A percentile compares a stretch with the other conserved stretches of the same genome.
Conservation (phyloP, 768 basidiomycete species). For the Imleria badia region DNA sequence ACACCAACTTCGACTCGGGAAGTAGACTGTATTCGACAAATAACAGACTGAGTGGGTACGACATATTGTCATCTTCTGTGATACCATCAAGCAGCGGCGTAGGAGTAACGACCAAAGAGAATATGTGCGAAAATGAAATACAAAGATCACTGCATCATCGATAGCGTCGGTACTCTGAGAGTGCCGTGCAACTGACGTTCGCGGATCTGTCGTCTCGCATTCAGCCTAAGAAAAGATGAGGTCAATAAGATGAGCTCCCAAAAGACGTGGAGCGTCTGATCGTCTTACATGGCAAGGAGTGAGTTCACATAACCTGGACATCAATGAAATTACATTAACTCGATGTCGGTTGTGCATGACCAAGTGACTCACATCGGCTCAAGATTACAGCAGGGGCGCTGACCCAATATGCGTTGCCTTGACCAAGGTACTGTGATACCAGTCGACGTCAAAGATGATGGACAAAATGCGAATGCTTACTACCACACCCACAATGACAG, state of each 20-base stretch:
- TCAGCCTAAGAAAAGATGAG: neutral
- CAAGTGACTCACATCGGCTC: slow-evolving; percentile 6
- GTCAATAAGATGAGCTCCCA: neutral
- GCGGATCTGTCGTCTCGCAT: slow-evolving; percentile 7
- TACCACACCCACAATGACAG: slow-evolving; percentile 2
- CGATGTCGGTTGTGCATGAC: neutral
- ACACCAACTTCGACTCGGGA: too few species aligned
- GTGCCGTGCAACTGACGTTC: neutral
- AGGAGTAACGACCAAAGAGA: neutral
- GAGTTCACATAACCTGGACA: slow-evolving; percentile 15
- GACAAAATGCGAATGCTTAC: neutral
- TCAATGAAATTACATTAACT: neutral
- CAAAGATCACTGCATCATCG: neutral
- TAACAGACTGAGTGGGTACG: too few species aligned
- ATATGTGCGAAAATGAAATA: neutral
- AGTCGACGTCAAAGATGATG: neutral
- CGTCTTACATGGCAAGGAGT: slow-evolving; percentile 9
- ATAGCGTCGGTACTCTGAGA: slow-evolving; percentile 4
- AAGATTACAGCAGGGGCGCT: slow-evolving; percentile 4
- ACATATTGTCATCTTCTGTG: too few species aligned
- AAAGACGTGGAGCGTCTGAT: neutral
- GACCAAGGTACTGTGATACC: slow-evolving; percentile 3
- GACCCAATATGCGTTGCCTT: slow-evolving; percentile 10
- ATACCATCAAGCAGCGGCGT: neutral
- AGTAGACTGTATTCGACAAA: too few species aligned